These are phyloP conservation scores for Fusarium abutilonis DNA, from an alignment of 2,329 filamentous ascomycete genomes.

Conservation along the genomic window DNA sequence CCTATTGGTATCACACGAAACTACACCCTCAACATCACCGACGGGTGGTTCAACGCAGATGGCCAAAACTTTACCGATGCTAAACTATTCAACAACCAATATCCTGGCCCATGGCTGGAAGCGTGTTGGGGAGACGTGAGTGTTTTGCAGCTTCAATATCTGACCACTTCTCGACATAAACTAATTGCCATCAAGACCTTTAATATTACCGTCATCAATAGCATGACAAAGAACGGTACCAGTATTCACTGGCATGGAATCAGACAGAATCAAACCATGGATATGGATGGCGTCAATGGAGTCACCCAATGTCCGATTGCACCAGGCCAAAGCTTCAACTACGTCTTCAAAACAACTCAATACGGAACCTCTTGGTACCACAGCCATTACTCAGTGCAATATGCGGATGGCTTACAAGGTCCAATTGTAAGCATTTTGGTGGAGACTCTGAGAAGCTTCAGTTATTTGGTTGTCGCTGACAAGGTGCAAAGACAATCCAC, in stretches of 20 bases:
- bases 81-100: conserved; percentile 42
- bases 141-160: background rate
- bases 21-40: conserved; percentile 36
- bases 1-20: conserved; percentile 35
- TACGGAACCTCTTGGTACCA: conserved; percentile 43
- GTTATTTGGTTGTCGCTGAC: accelerated
- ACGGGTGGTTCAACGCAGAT: conserved; percentile 36
- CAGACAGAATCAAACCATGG: conserved; percentile 31
- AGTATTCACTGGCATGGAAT: conserved; percentile 42
- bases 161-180: accelerated
- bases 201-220: conserved; percentile 34
- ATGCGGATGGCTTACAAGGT: conserved; percentile 37
- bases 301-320: conserved; percentile 40
- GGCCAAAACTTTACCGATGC: conserved; percentile 34
- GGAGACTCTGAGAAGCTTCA: accelerated
- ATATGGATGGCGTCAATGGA: conserved; percentile 42
- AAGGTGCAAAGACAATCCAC: conserved; percentile 28
- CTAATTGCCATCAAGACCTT: conserved; percentile 15
- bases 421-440: conserved; percentile 16
- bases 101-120: conserved; percentile 45
- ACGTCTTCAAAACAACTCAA: conserved; percentile 31
- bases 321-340: conserved; percentile 29
- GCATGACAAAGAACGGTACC: conserved; percentile 30
- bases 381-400: conserved; percentile 39
- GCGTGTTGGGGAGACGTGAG: conserved; percentile 46